Base-by-base conservation (phyloP, 441 rosid species). In the Arabidopsis lyrata region DNA sequence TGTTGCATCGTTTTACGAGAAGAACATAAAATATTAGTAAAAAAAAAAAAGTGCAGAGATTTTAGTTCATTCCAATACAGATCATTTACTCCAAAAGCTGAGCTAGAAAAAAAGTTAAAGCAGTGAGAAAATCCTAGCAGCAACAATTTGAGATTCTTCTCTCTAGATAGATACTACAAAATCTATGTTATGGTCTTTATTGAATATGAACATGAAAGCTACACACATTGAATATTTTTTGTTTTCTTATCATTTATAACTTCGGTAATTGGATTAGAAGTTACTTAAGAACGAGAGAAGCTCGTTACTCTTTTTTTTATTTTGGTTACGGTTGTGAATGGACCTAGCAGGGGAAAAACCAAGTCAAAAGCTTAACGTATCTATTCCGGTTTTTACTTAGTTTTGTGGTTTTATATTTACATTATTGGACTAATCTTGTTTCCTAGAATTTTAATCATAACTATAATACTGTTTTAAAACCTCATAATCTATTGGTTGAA, bases 51-150 rank as follows among this genome's bases (percentile, higher is more conserved):
- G 32, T 59, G 45, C 59, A 66, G 81, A 63, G 69, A 44, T 68
- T 80, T 67, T 68, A 55, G 72, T 68, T 73, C 76, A 73, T 58
- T 77, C 62, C 66, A 54, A 73, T 24, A 68, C 16, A 47, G 39
- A 73, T 77, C 78, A 47, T 69, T 69, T 75, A 65, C 75, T 15
- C 32, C 32, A 73, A 80, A 80, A 80, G 70, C 79, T 72, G 62
- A 63, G 77, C 69, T 45, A 70, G 16, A 4, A n/a, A 34, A 47
- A 77, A 65, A 65, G 68, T 57, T 44, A 59, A 66, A 63, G 79
- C 36, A 8, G 58, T 61, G 73, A 64, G 80, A 58, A 64, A 70
- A 57, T 47, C 66, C 5, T 62, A 69, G 60, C 16, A 1, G 31
- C 31, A 61, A 47, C 32, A 41, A 20, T 45, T 53, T 53, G 38